A percentile compares a stretch with the other conserved stretches of the same genome.
Conservation (phyloP, 2,329 filamentous ascomycete genomes). For the Akanthomyces dipterigenus region DNA sequence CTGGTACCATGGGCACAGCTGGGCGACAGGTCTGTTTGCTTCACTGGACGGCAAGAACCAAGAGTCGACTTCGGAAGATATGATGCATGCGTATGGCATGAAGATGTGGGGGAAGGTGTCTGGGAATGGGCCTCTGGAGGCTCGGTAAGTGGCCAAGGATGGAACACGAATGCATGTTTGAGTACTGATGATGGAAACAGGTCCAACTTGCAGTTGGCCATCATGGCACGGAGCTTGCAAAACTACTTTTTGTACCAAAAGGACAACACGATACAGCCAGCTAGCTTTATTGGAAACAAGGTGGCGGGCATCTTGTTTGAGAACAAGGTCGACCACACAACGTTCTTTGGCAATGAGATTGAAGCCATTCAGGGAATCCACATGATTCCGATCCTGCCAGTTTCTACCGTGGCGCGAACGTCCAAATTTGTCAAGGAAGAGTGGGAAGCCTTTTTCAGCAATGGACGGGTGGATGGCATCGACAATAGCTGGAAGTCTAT, state of each 20-base stretch:
- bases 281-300: constrained; percentile 75
- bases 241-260: constrained; percentile 76
- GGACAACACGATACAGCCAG: constrained; percentile 63
- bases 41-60: constrained; percentile 71
- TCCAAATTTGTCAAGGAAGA: constrained; percentile 70
- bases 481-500: constrained; percentile 80
- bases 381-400: constrained; percentile 71
- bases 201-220: constrained; percentile 75
- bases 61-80: constrained; percentile 87
- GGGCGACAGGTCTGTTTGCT: constrained; percentile 75
- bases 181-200: constrained; percentile 25
- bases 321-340: constrained; percentile 91
- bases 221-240: constrained; percentile 66
- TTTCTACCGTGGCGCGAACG: constrained; percentile 60
- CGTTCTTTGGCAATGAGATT: constrained; percentile 71
- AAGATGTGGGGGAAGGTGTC: constrained; percentile 88
- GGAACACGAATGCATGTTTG: not conserved
- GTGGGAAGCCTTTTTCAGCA: constrained; percentile 72
- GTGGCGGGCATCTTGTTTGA: constrained; percentile 71
- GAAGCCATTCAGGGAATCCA: constrained; percentile 75
- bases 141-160: constrained; percentile 40
- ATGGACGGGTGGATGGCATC: constrained; percentile 57
- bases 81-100: constrained; percentile 77
- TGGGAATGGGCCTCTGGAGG: constrained; percentile 73
- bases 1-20: constrained; percentile 91